phyloP scores from a whole-genome alignment of 495 filamentous ascomycete species.

The Penicillium coffeae region DNA sequence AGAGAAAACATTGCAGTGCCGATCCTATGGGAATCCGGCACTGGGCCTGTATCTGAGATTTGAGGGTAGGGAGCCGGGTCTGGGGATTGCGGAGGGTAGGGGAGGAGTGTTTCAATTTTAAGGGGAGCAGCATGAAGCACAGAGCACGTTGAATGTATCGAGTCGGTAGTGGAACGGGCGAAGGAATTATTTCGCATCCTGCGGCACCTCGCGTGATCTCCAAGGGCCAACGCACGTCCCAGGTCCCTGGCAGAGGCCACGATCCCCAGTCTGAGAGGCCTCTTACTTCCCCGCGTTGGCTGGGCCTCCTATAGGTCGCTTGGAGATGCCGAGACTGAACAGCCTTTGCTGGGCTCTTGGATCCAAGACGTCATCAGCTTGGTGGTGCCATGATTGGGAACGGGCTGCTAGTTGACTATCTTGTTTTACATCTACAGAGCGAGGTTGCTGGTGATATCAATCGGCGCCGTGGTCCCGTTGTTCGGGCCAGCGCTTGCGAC shows the following conservation, averaged over 20 bases:
- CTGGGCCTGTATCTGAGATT: too few species aligned
- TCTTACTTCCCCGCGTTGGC: slow-evolving; percentile 7
- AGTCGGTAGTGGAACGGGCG: too few species aligned
- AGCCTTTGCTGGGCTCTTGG: not conserved
- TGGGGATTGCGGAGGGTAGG: too few species aligned
- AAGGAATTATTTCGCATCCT: not conserved
- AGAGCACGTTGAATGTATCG: too few species aligned
- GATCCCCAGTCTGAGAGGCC: not conserved
- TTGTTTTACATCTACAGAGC: too few species aligned
- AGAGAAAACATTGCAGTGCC: slow-evolving; percentile 4
- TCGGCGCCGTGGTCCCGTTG: too few species aligned
- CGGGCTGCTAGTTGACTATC: not conserved
- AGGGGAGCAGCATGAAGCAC: too few species aligned
- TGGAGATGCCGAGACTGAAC: not conserved
- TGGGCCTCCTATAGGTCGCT: not conserved
- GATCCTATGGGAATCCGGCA: too few species aligned
- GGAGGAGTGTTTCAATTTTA: too few species aligned
- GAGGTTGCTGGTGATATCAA: too few species aligned
- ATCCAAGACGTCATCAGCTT: slow-evolving; percentile 25
- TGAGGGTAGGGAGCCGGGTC: too few species aligned
- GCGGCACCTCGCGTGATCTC: slow-evolving; percentile 18
- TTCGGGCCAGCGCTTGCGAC: too few species aligned
- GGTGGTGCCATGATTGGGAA: slow-evolving; percentile 4
- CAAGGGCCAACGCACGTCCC: slow-evolving; percentile 17
- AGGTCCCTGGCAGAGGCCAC: slow-evolving; percentile 20